Percentiles rank a stretch among this genome's conserved stretches.
These are phyloP conservation scores for Pseudogymnoascus sp. DNA, from an alignment of 2,329 filamentous ascomycete species.

Conservation along the genomic window DNA sequence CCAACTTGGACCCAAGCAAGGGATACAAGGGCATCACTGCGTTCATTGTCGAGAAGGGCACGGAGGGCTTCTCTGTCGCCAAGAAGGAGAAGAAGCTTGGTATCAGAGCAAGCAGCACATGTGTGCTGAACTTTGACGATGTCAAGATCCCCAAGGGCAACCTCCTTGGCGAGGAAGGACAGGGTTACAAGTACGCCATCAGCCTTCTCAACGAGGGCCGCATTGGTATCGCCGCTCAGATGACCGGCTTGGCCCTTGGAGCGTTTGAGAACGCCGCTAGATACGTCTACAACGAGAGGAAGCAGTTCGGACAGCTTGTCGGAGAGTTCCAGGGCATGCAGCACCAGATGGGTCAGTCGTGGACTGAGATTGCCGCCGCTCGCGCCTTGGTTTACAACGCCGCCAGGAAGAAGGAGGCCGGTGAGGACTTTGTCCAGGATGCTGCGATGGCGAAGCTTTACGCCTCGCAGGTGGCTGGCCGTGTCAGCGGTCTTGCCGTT, in stretches of 20 bases:
- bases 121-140: constrained; percentile 95
- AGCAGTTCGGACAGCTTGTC: constrained; percentile 88
- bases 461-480: constrained; percentile 83
- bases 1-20: constrained; percentile 84
- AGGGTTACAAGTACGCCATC: constrained; percentile 98
- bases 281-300: constrained; percentile 97
- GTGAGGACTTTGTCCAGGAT: constrained; percentile 88
- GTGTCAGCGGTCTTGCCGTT: constrained; percentile 75
- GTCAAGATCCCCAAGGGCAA: constrained; percentile 84
- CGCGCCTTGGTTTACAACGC: constrained; percentile 93
- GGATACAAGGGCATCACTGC: constrained; percentile 97
- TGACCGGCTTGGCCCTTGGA: constrained; percentile 92
- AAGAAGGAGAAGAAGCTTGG: constrained; percentile 99
- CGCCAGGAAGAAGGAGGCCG: constrained; percentile 94
- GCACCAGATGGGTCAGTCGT: constrained; percentile 94
- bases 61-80: constrained; percentile 82
- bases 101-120: constrained; percentile 91
- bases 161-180: constrained; percentile 76
- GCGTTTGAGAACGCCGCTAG: constrained; percentile 90
- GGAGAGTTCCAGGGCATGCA: constrained; percentile 99
- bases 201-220: constrained; percentile 88
- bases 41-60: constrained; percentile 87
- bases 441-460: constrained; percentile 98
- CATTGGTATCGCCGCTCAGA: constrained; percentile 96
- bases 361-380: constrained; percentile 86